A percentile compares a stretch with the other conserved stretches of the same genome.
Evolutionary conservation across 352 stramenopile genomes (phyloP).

Genomic region (Globisporangium canariense): DNA sequence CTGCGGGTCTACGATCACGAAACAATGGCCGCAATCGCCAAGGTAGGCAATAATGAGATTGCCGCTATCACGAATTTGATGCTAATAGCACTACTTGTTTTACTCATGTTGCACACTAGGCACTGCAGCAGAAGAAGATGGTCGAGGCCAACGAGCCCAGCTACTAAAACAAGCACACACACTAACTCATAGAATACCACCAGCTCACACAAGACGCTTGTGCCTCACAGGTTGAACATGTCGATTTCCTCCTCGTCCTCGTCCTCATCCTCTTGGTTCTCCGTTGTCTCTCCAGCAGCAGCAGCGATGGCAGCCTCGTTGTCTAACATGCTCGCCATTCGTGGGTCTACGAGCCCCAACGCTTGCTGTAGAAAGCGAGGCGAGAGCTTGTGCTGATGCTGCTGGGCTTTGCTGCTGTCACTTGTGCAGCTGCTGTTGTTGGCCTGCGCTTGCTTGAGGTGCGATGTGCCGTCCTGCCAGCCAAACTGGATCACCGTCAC

Average conservation of each 20-base stretch:
- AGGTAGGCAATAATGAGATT: constrained; percentile 21
- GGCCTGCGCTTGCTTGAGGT: constrained; percentile 22
- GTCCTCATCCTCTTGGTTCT: constrained; percentile 17
- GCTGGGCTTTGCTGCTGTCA: not conserved
- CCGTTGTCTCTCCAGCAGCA: constrained; percentile 13
- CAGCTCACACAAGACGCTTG: not conserved
- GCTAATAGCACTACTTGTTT: not conserved
- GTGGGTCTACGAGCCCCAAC: not conserved
- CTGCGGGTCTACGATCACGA: constrained; percentile 39
- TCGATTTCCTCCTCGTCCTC: constrained; percentile 41
- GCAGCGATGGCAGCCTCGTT: constrained; percentile 4
- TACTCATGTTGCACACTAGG: constrained; percentile 8
- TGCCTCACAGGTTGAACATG: constrained; percentile 43
- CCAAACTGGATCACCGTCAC: constrained; percentile 49
- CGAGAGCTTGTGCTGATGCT: not conserved
- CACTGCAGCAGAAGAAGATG: constrained; percentile 16
- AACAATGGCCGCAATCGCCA: constrained; percentile 36
- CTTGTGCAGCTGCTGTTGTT: not conserved
- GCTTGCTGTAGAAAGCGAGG: constrained; percentile 6
- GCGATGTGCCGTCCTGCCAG: constrained; percentile 27
- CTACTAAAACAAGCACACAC: not conserved
- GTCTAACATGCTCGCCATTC: constrained; percentile 4
- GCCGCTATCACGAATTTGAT: not conserved
- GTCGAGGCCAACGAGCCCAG: constrained; percentile 15
- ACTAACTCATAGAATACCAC: not conserved